These are phyloP conservation scores for Tuber indicum DNA, from an alignment of 495 filamentous ascomycete species.

Conservation along the genomic window DNA sequence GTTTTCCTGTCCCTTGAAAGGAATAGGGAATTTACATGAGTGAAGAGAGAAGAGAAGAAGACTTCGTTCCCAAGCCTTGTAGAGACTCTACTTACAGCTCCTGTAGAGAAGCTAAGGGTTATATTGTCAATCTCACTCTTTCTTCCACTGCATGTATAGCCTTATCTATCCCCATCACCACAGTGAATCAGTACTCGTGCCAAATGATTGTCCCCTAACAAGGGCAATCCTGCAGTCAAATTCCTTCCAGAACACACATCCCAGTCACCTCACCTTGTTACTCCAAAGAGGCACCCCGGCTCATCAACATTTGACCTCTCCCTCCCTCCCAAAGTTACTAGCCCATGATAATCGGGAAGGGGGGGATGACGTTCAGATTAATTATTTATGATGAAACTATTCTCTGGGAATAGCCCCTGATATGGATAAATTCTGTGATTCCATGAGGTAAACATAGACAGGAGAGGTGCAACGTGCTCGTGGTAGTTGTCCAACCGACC, in stretches of 20 bases:
- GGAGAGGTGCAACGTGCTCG: background rate
- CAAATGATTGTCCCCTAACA: background rate
- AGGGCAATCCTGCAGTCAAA: background rate
- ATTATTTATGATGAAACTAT: background rate
- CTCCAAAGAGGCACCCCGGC: background rate
- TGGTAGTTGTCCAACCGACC: background rate
- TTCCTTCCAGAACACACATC: slow-evolving; percentile 3
- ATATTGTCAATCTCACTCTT: background rate
- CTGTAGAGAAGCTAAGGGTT: background rate
- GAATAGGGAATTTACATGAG: background rate
- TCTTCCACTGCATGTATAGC: background rate
- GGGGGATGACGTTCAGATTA: background rate
- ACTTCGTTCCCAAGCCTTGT: background rate
- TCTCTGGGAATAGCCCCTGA: background rate
- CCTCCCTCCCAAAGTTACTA: background rate
- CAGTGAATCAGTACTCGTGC: background rate
- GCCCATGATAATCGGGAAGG: background rate
- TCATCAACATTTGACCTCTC: background rate
- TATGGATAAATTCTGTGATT: background rate
- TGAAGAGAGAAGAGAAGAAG: background rate
- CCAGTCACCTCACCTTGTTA: background rate
- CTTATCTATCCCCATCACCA: background rate
- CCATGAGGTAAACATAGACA: background rate
- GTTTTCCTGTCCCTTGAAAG: background rate
- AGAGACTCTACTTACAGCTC: background rate